Evolutionary conservation across 148 eudicot species (phyloP).

Genomic region (Mesembryanthemum crystallinum): DNA sequence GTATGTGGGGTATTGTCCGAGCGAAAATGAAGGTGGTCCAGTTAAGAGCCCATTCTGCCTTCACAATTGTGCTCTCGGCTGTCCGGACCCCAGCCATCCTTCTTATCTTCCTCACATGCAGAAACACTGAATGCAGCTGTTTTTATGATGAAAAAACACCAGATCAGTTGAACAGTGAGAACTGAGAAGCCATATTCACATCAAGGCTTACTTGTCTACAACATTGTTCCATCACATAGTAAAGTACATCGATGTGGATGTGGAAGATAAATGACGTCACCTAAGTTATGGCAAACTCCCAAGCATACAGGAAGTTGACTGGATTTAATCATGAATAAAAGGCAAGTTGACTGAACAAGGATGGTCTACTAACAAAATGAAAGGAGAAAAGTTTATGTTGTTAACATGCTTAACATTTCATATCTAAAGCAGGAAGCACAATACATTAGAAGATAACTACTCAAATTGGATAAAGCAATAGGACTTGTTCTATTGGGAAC

Average conservation of each 20-base stretch:
- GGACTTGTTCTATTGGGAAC: not conserved
- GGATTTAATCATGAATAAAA: no score
- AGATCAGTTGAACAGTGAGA: not conserved
- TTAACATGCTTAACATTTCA: not conserved
- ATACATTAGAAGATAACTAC: not conserved
- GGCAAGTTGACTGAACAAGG: not conserved
- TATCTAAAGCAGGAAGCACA: not conserved
- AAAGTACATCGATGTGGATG: no score
- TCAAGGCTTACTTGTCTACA: no score
- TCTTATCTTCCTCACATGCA: constrained; percentile 71
- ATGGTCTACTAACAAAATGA: not conserved
- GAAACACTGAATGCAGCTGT: constrained; percentile 78
- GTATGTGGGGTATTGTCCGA: constrained; percentile 56
- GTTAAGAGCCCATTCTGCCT: constrained; percentile 78
- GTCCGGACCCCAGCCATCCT: constrained; percentile 76
- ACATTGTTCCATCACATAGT: no score
- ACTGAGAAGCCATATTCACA: no score
- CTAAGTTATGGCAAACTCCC: no score
- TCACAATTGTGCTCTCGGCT: constrained; percentile 52
- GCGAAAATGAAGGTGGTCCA: constrained; percentile 67
- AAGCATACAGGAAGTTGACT: no score
- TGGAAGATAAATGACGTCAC: no score
- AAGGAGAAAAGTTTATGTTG: not conserved
- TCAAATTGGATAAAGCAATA: not conserved
- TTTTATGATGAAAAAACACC: not conserved